A percentile compares a stretch with the other conserved stretches of the same genome.
Conservation (phyloP, 805 yeast species). For the Lipomyces anomalus region DNA sequence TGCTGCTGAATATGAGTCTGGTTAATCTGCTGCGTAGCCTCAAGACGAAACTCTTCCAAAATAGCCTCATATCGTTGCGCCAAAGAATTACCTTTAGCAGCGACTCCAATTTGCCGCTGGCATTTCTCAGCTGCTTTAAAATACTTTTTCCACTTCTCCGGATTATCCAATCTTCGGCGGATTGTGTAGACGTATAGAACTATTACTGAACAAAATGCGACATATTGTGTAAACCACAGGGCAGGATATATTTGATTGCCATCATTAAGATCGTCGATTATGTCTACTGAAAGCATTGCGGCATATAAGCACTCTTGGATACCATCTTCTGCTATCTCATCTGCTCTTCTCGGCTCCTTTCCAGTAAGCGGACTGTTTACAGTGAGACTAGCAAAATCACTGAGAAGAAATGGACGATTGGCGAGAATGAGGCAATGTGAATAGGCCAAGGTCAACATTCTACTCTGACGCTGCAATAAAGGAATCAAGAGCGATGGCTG, state of each 20-base stretch:
- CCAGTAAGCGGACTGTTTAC: background rate
- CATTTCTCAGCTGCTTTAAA: slow-evolving; percentile 17
- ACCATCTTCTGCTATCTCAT: slow-evolving; percentile 5
- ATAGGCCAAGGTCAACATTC: slow-evolving; percentile 14
- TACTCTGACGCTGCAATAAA: slow-evolving; percentile 14
- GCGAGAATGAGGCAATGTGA: slow-evolving; percentile 15
- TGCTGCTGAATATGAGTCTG: background rate
- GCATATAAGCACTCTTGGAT: slow-evolving; percentile 13
- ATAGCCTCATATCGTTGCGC: slow-evolving; percentile 17
- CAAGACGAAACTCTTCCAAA: slow-evolving; percentile 15
- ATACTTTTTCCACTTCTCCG: slow-evolving; percentile 4
- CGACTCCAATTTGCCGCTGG: slow-evolving; percentile 13
- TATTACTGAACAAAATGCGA: slow-evolving; percentile 19
- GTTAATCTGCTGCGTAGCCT: slow-evolving; percentile 3
- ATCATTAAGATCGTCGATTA: slow-evolving; percentile 8
- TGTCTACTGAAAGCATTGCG: slow-evolving; percentile 10
- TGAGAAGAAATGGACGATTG: slow-evolving; percentile 16
- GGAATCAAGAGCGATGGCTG: slow-evolving; percentile 11
- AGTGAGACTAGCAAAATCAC: slow-evolving; percentile 13
- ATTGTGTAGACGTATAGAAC: slow-evolving; percentile 15
- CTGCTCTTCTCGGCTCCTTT: slow-evolving; percentile 1
- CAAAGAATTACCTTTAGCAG: slow-evolving; percentile 16
- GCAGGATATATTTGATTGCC: slow-evolving; percentile 11
- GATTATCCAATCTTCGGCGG: slow-evolving; percentile 5
- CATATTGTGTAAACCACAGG: slow-evolving; percentile 22